Evolutionary conservation across 1,139 yeast genomes (phyloP).

Genomic region (Hyphopichia buzzinii): DNA sequence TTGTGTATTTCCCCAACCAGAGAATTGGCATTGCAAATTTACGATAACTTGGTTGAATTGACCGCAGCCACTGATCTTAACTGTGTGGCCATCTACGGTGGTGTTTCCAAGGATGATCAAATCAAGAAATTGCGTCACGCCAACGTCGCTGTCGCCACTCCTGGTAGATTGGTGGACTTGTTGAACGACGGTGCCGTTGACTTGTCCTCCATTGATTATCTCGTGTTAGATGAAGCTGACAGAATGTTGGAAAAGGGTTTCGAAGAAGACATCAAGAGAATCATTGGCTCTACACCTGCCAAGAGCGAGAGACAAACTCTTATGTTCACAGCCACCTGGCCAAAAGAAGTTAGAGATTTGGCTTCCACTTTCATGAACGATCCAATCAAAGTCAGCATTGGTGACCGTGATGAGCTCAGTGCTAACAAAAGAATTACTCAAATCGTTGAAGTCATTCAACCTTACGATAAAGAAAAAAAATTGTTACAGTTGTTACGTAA

Average conservation of each 20-base stretch:
- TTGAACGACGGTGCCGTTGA: conserved; percentile 84
- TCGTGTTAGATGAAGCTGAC: conserved; percentile 96
- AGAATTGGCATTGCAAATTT: conserved; percentile 92
- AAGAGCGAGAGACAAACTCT: conserved; percentile 65
- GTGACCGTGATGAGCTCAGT: conserved; percentile 88
- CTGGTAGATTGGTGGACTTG: conserved; percentile 91
- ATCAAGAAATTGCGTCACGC: conserved; percentile 57
- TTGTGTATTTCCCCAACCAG: conserved; percentile 94
- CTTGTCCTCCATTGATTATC: conserved; percentile 64
- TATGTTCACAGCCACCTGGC: conserved; percentile 91
- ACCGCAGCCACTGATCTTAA: conserved; percentile 61
- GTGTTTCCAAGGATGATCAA: conserved; percentile 92
- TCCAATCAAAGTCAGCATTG: conserved; percentile 89
- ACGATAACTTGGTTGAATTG: conserved; percentile 73
- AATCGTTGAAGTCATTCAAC: conserved; percentile 89
- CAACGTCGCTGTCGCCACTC: conserved; percentile 90
- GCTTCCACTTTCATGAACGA: conserved; percentile 81
- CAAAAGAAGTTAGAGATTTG: conserved; percentile 87
- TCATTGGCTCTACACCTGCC: conserved; percentile 56
- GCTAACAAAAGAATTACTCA: conserved; percentile 95
- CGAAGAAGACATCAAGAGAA: conserved; percentile 89
- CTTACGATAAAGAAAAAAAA: conserved; percentile 74
- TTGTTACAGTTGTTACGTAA: conserved; percentile 68
- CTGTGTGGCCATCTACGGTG: conserved; percentile 92
- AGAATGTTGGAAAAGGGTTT: conserved; percentile 96